Evolutionary conservation across 495 filamentous ascomycete genomes (phyloP).

Genomic region (Penicillium antarcticum): DNA sequence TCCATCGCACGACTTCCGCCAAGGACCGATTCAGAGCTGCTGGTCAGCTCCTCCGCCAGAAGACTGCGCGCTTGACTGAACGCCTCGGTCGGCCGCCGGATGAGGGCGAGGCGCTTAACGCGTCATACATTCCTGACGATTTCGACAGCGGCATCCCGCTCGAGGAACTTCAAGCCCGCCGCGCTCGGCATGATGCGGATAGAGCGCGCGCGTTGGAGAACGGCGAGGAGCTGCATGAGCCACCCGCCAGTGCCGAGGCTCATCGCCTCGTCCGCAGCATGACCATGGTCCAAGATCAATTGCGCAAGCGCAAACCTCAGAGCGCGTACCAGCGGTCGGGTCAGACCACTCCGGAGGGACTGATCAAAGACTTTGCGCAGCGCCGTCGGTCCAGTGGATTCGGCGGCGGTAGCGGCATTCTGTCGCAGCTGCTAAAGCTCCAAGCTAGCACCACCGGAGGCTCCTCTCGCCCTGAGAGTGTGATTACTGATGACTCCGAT

Average conservation of each 20-base stretch:
- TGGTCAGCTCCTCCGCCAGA: conserved; percentile 34
- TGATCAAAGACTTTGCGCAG: conserved; percentile 24
- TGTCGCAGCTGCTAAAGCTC: conserved; percentile 39
- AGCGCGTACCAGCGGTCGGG: conserved; percentile 39
- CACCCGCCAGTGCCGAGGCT: conserved; percentile 35
- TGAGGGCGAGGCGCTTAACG: conserved; percentile 35
- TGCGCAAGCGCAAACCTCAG: conserved; percentile 31
- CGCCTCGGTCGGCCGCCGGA: conserved; percentile 38
- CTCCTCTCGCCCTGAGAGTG: conserved; percentile 29
- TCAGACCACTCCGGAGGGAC: conserved; percentile 35
- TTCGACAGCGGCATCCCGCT: conserved; percentile 25
- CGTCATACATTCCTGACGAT: conserved; percentile 34
- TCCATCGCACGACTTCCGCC: conserved; percentile 17
- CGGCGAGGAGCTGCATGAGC: conserved; percentile 18
- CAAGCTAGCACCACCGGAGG: conserved; percentile 27
- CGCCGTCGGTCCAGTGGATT: conserved; percentile 25
- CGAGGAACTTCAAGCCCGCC: conserved; percentile 19
- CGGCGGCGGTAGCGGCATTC: conserved; percentile 34
- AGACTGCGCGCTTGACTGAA: conserved; percentile 31
- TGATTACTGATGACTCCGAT: conserved; percentile 41
- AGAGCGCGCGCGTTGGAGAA: conserved; percentile 12
- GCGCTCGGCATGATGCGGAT: conserved; percentile 20
- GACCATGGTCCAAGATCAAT: conserved; percentile 26
- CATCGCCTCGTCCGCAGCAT: conserved; percentile 44
- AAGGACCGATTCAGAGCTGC: conserved; percentile 31